These are phyloP conservation scores for Ustilaginoidea virens DNA, from an alignment of 2,329 filamentous ascomycete species.

Conservation along the genomic window DNA sequence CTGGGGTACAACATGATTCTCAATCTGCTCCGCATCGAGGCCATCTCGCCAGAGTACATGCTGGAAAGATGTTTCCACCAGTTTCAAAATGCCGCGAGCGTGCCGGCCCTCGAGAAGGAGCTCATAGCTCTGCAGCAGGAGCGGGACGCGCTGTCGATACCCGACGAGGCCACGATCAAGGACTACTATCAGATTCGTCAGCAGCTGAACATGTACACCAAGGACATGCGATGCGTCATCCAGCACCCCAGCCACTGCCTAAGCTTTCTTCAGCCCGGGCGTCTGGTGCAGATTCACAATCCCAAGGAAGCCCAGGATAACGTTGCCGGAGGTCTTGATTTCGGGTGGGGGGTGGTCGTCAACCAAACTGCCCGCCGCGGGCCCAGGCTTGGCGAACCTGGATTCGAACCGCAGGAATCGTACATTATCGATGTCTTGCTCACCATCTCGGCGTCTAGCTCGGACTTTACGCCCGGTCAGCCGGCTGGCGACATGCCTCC, in stretches of 20 bases:
- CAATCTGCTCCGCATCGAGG: slow-evolving; percentile 92
- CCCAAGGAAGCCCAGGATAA: slow-evolving; percentile 30
- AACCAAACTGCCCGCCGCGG: slow-evolving; percentile 52
- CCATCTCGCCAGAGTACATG: slow-evolving; percentile 98
- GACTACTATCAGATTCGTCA: slow-evolving; percentile 88
- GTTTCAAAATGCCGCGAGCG: slow-evolving; percentile 88
- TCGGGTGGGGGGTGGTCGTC: slow-evolving; percentile 86
- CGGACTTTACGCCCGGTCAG: slow-evolving; percentile 24
- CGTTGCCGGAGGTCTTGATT: slow-evolving; percentile 39
- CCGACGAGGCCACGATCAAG: slow-evolving; percentile 76
- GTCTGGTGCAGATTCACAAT: slow-evolving; percentile 74
- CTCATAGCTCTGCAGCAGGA: slow-evolving; percentile 64
- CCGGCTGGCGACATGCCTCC: slow-evolving; percentile 34
- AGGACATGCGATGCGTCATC: slow-evolving; percentile 83
- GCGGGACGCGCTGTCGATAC: slow-evolving; percentile 57
- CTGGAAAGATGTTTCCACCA: slow-evolving; percentile 96
- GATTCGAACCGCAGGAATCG: slow-evolving; percentile 58
- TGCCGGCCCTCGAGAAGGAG: slow-evolving; percentile 71
- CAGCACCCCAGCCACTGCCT: slow-evolving; percentile 80
- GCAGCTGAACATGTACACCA: slow-evolving; percentile 67
- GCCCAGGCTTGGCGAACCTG: slow-evolving; percentile 50
- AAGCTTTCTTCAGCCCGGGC: slow-evolving; percentile 74
- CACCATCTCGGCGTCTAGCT: slow-evolving; percentile 34
- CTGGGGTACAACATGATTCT: slow-evolving; percentile 99
- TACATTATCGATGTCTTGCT: slow-evolving; percentile 75